Evolutionary conservation across 768 basidiomycete genomes (phyloP).

Genomic region (Lentinula lateritia): DNA sequence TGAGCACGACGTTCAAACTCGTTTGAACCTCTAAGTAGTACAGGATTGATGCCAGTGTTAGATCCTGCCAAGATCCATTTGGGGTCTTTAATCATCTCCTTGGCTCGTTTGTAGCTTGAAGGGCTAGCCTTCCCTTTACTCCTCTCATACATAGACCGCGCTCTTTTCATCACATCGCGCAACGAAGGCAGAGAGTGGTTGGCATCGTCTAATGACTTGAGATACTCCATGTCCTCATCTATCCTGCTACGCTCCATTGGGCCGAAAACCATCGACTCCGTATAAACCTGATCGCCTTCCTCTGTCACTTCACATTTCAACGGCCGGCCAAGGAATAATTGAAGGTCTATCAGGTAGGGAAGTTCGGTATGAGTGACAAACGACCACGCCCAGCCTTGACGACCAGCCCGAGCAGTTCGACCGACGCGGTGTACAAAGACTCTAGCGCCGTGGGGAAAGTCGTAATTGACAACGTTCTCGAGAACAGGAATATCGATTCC

Average conservation of each 20-base stretch:
- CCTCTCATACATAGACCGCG: conserved; percentile 91
- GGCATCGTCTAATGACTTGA: conserved; percentile 56
- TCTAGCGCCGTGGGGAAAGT: conserved; percentile 90
- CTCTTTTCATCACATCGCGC: conserved; percentile 80
- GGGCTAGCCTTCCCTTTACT: conserved; percentile 87
- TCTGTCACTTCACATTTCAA: conserved; percentile 47
- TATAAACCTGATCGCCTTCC: conserved; percentile 57
- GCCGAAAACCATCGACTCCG: conserved; percentile 72
- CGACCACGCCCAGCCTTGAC: conserved; percentile 95
- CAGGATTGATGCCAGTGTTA: conserved; percentile 68
- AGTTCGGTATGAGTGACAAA: conserved; percentile 84
- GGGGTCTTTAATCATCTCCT: conserved; percentile 71
- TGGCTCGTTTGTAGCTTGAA: conserved; percentile 83
- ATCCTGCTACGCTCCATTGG: conserved; percentile 73
- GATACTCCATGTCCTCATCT: conserved; percentile 82
- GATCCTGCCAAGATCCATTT: conserved; percentile 69
- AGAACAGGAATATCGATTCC: conserved; percentile 97
- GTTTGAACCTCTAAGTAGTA: conserved; percentile 41
- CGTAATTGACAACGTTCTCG: conserved; percentile 96
- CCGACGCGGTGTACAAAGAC: conserved; percentile 97
- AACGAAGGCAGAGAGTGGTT: conserved; percentile 62
- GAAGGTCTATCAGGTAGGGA: conserved; percentile 87
- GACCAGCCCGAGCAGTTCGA: conserved; percentile 91
- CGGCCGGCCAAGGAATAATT: conserved; percentile 85
- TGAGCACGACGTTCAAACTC: conserved; percentile 28